Conservation (phyloP, 1,284 basidiomycete species). For the Porodaedalea pini region DNA sequence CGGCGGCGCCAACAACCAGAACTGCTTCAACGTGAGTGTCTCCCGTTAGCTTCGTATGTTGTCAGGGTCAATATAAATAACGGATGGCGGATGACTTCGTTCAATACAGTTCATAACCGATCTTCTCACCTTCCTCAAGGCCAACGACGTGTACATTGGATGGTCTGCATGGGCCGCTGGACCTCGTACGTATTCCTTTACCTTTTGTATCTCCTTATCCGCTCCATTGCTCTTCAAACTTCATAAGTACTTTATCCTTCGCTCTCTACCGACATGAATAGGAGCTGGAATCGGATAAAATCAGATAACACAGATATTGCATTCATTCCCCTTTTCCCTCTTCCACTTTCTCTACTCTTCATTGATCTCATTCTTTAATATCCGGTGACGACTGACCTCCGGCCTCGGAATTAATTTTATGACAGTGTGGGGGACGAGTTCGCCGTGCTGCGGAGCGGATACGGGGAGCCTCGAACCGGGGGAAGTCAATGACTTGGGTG, state of each 20-base stretch:
- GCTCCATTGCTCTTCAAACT: background rate
- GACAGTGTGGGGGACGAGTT: slow-evolving; percentile 42
- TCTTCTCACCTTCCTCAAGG: slow-evolving; percentile 37
- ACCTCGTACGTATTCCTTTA: slow-evolving; percentile 33
- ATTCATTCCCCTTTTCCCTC: too few relatives aligned
- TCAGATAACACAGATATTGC: background rate
- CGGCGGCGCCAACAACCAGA: slow-evolving; percentile 41
- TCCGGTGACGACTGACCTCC: background rate
- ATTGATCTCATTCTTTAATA: background rate
- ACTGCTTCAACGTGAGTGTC: slow-evolving; percentile 34
- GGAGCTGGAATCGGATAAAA: too few relatives aligned
- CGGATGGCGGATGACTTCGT: too few relatives aligned
- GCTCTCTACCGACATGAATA: background rate
- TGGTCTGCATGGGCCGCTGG: slow-evolving; percentile 48
- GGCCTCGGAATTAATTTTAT: background rate
- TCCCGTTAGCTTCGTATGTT: too few relatives aligned
- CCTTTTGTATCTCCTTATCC: background rate
- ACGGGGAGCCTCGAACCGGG: slow-evolving; percentile 45
- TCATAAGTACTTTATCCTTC: background rate
- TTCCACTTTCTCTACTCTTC: too few relatives aligned
- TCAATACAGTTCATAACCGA: slow-evolving; percentile 33
- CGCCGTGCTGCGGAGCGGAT: slow-evolving; percentile 43
- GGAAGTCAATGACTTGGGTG: slow-evolving; percentile 28
- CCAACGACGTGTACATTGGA: slow-evolving; percentile 44
- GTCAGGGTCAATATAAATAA: too few relatives aligned